A percentile compares a stretch with the other conserved stretches of the same genome.
phyloP scores from a whole-genome alignment of 176 grass and related monocot species.

The Triticum urartu region DNA sequence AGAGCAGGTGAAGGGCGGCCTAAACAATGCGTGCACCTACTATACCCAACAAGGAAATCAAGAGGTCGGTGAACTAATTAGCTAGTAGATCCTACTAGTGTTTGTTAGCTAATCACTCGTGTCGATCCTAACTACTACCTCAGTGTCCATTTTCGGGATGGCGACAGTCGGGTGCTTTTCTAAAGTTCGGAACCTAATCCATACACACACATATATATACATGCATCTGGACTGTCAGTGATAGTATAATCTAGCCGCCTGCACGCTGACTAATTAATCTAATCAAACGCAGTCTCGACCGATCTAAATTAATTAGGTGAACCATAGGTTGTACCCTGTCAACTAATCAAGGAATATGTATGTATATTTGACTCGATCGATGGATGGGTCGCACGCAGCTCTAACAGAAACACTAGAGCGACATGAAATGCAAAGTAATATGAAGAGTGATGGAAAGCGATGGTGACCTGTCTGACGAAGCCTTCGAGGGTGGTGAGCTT shows the following conservation, averaged over 20 bases:
- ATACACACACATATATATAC: neutral
- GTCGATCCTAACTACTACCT: neutral
- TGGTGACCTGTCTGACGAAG: slow-evolving; percentile 70
- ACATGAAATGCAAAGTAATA: neutral
- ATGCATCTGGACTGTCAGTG: slow-evolving; percentile 6
- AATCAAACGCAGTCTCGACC: slow-evolving; percentile 5
- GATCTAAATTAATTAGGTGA: slow-evolving; percentile 39
- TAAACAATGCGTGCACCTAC: slow-evolving; percentile 32
- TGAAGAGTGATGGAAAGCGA: neutral
- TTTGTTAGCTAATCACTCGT: neutral
- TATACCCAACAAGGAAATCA: slow-evolving; percentile 35
- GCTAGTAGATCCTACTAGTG: neutral
- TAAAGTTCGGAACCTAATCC: slow-evolving; percentile 42
- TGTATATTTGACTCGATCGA: neutral
- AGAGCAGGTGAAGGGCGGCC: slow-evolving; percentile 34
- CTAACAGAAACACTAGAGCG: slow-evolving; percentile 44
- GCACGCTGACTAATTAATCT: neutral
- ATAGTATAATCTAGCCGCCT: neutral
- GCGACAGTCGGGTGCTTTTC: slow-evolving; percentile 35
- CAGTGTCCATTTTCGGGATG: slow-evolving; percentile 35
- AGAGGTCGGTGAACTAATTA: slow-evolving; percentile 1
- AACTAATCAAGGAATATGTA: slow-evolving; percentile 11
- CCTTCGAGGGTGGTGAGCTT: slow-evolving; percentile 82
- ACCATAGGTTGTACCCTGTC: slow-evolving; percentile 25
- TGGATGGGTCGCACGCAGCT: neutral